These are phyloP conservation scores for Nannochloropsis gaditana DNA, from an alignment of 108 stramenopile genomes.

Conservation along the genomic window DNA sequence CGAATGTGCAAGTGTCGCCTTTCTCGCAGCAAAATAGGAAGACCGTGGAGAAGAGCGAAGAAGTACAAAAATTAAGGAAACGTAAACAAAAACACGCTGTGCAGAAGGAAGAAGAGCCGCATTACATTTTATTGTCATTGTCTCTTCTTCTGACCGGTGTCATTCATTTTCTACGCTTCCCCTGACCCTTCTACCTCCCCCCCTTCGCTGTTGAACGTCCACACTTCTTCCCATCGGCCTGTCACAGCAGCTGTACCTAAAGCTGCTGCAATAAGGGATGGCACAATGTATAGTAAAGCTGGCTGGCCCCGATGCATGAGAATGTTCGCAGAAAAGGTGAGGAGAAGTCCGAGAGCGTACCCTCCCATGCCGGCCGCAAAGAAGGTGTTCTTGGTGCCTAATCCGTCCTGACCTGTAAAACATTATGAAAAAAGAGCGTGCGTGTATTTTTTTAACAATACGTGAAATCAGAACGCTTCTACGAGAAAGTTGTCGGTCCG, in stretches of 20 bases:
- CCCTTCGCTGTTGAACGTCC: slow-evolving; percentile 41
- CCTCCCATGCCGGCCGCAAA: slow-evolving; percentile 57
- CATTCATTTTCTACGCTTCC: not conserved
- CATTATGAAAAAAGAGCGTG: not conserved
- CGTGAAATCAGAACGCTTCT: not conserved
- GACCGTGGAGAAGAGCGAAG: too few relatives aligned
- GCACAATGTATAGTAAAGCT: slow-evolving; percentile 34
- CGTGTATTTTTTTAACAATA: not conserved
- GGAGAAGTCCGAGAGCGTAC: slow-evolving; percentile 51
- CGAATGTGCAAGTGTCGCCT: too few relatives aligned
- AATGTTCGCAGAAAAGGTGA: slow-evolving; percentile 56
- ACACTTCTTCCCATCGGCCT: slow-evolving; percentile 39
- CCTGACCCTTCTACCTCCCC: slow-evolving; percentile 28
- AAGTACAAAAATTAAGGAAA: too few relatives aligned
- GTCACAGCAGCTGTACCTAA: slow-evolving; percentile 47
- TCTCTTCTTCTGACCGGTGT: not conserved
- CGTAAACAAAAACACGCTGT: too few relatives aligned
- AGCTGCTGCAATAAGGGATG: slow-evolving; percentile 36
- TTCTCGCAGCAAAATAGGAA: too few relatives aligned
- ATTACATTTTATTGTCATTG: not conserved
- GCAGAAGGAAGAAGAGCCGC: too few relatives aligned
- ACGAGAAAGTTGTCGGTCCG: not conserved
- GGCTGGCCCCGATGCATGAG: slow-evolving; percentile 57
- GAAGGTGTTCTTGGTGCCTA: slow-evolving; percentile 25
- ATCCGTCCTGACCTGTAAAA: not conserved